These are phyloP conservation scores for Cylindrotheca fusiformis DNA, from an alignment of 108 stramenopile genomes.

Conservation along the genomic window DNA sequence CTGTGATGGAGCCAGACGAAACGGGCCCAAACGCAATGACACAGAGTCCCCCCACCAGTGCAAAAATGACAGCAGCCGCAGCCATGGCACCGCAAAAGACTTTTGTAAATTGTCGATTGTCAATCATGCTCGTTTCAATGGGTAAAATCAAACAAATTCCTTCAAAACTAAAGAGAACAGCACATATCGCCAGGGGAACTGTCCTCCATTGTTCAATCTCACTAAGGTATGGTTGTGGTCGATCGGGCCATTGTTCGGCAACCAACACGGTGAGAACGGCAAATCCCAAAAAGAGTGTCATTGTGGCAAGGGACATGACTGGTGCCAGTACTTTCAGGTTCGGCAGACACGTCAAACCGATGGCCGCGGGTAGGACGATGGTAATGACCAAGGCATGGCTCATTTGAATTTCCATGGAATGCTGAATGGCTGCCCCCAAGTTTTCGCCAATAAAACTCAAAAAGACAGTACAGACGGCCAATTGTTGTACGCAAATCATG, in stretches of 20 bases:
- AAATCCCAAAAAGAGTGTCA: slow-evolving; percentile 45
- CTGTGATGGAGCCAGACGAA: slow-evolving; percentile 63
- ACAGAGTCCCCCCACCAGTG: slow-evolving; percentile 41
- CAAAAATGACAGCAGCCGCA: slow-evolving; percentile 42
- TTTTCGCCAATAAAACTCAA: slow-evolving; percentile 72
- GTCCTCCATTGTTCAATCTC: slow-evolving; percentile 2
- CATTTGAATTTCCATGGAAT: not conserved
- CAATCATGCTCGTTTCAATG: slow-evolving; percentile 57
- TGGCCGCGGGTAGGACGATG: slow-evolving; percentile 43
- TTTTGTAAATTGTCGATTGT: slow-evolving; percentile 9
- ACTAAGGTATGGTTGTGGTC: slow-evolving; percentile 5
- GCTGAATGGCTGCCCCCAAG: slow-evolving; percentile 45
- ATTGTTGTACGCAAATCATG: slow-evolving; percentile 57
- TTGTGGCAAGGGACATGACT: slow-evolving; percentile 45
- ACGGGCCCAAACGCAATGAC: slow-evolving; percentile 66
- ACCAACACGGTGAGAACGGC: slow-evolving; percentile 39
- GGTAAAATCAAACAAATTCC: slow-evolving; percentile 73
- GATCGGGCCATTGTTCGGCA: slow-evolving; percentile 38
- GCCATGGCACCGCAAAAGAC: slow-evolving; percentile 50
- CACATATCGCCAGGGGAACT: slow-evolving; percentile 61
- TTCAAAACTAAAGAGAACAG: slow-evolving; percentile 70
- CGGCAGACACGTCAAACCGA: slow-evolving; percentile 49
- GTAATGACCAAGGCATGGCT: slow-evolving; percentile 47
- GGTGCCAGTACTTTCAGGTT: slow-evolving; percentile 51
- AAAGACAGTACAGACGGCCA: slow-evolving; percentile 79